Evolutionary conservation across 1,139 yeast genomes (phyloP).

Genomic region (Magnusiomyces magnusii): DNA sequence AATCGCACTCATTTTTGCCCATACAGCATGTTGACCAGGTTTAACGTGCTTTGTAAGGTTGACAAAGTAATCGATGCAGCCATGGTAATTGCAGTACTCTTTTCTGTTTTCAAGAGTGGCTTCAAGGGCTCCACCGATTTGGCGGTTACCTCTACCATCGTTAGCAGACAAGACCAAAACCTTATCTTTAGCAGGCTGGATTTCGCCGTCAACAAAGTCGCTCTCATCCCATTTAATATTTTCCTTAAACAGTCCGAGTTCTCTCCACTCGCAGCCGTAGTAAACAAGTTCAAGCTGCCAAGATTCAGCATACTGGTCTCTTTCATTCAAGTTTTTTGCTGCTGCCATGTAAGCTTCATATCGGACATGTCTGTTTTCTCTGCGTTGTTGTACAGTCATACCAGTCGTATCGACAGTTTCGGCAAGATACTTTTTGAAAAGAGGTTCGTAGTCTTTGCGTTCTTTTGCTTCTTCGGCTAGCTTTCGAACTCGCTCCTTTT

Average conservation of each 20-base stretch:
- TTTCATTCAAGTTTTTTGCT: neutral
- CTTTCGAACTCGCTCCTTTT: no score
- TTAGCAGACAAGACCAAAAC: constrained; percentile 29
- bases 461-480: no score
- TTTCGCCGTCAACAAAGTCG: constrained; percentile 5
- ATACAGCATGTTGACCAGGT: constrained; percentile 17
- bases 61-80: constrained; percentile 28
- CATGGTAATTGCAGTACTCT: constrained; percentile 30
- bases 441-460: no score
- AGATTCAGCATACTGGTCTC: constrained; percentile 7
- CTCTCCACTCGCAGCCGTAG: constrained; percentile 11
- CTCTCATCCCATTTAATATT: constrained; percentile 2
- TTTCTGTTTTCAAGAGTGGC: constrained; percentile 28
- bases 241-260: constrained; percentile 9
- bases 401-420: neutral
- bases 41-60: constrained; percentile 22
- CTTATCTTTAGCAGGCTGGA: constrained; percentile 20
- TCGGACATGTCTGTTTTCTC: constrained; percentile 7
- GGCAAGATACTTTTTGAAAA: neutral
- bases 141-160: constrained; percentile 27
- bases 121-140: constrained; percentile 21
- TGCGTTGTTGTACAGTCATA: constrained; percentile 2
- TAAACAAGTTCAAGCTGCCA: constrained; percentile 5
- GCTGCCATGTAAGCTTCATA: constrained; percentile 11
- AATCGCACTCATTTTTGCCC: constrained; percentile 24